These are phyloP conservation scores for Penicillium paradoxum DNA, from an alignment of 495 filamentous ascomycete genomes.

Conservation along the genomic window DNA sequence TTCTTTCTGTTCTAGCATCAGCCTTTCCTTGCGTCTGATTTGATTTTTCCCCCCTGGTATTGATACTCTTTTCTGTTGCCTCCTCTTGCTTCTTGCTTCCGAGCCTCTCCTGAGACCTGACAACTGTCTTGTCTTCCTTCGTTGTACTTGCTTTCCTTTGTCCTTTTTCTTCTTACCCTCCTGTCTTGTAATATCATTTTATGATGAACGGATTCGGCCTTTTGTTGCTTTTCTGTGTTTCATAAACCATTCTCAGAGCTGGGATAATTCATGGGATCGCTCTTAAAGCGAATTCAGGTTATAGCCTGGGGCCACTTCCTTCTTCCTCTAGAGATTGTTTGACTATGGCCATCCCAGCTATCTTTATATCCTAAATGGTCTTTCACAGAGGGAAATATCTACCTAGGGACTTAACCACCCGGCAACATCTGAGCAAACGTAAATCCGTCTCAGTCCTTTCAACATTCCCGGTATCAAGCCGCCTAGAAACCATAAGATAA, in stretches of 20 bases:
- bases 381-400: too few relatives aligned
- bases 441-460: neutral
- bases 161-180: slow-evolving; percentile 17
- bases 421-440: neutral
- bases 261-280: slow-evolving; percentile 14
- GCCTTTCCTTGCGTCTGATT: slow-evolving; percentile 22
- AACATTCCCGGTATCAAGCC: neutral
- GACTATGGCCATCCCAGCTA: neutral
- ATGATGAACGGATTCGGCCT: slow-evolving; percentile 23
- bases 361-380: too few relatives aligned
- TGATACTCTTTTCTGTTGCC: slow-evolving; percentile 14
- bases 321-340: neutral
- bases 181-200: slow-evolving; percentile 29
- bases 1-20: slow-evolving; percentile 25
- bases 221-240: slow-evolving; percentile 18
- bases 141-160: slow-evolving; percentile 14
- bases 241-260: slow-evolving; percentile 17
- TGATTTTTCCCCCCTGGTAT: slow-evolving; percentile 23
- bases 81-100: neutral
- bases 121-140: slow-evolving; percentile 7
- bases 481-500: neutral
- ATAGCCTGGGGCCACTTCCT: neutral
- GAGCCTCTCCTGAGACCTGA: neutral
- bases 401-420: too few relatives aligned
- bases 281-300: neutral